These are phyloP conservation scores for Silene vulgaris DNA, from an alignment of 179 eudicot species.

Conservation along the genomic window DNA sequence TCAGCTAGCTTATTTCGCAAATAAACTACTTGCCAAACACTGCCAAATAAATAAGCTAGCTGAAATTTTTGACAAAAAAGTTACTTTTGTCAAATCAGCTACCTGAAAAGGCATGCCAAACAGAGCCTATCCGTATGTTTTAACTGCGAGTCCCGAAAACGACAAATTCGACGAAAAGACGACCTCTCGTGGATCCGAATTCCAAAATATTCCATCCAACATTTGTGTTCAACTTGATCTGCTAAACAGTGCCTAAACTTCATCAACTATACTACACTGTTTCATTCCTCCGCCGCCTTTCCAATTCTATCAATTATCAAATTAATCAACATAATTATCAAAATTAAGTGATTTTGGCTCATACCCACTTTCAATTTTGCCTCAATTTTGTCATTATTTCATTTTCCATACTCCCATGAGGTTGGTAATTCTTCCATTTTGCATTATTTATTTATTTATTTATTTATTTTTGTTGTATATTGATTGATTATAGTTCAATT, in stretches of 20 bases:
- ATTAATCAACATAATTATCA: background rate
- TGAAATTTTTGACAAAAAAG: too few relatives aligned
- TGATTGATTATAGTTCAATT: background rate
- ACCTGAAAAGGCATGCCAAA: too few relatives aligned
- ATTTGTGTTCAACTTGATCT: background rate
- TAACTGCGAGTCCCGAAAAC: too few relatives aligned
- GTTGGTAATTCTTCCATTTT: constrained; percentile 1
- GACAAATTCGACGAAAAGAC: too few relatives aligned
- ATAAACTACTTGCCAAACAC: too few relatives aligned
- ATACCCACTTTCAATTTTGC: constrained; percentile 1
- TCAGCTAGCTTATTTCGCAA: too few relatives aligned
- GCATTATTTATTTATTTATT: background rate
- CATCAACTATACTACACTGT: background rate
- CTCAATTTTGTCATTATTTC: background rate
- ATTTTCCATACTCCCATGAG: constrained; percentile 1
- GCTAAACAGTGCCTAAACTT: too few relatives aligned
- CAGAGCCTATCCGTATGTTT: too few relatives aligned
- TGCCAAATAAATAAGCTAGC: too few relatives aligned
- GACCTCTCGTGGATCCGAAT: too few relatives aligned
- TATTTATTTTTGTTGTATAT: background rate
- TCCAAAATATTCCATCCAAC: too few relatives aligned
- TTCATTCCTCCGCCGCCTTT: background rate
- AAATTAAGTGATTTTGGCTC: background rate
- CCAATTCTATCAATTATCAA: background rate
- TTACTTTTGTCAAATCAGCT: too few relatives aligned